Conservation (phyloP, 148 eudicot species). For the Chenopodium berlandieri region DNA sequence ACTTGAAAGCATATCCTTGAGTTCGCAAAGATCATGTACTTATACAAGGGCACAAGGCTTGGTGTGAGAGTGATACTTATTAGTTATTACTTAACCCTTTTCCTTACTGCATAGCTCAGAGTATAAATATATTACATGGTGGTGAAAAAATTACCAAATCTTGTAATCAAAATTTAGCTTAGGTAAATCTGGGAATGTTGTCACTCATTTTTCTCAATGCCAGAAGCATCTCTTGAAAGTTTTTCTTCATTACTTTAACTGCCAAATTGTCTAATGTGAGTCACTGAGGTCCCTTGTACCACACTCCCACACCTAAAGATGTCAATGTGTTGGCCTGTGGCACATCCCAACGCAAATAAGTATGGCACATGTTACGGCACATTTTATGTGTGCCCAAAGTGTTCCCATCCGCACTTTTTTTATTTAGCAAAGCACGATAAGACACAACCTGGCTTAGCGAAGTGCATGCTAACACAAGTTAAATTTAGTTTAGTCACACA, state of each 20-base stretch:
- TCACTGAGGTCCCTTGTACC: too few species aligned
- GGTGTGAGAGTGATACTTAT: background rate
- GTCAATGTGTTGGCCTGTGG: too few species aligned
- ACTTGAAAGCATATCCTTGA: constrained; percentile 39
- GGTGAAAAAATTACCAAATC: background rate
- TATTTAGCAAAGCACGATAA: too few species aligned
- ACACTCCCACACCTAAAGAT: too few species aligned
- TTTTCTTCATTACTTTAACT: background rate
- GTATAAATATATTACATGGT: background rate
- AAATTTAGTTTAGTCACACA: too few species aligned
- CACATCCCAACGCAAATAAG: too few species aligned
- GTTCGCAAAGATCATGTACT: background rate
- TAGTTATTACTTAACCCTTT: background rate
- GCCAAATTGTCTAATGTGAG: background rate
- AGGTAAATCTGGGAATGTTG: background rate
- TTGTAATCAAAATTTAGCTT: constrained; percentile 14
- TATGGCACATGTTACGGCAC: too few species aligned
- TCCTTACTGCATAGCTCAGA: constrained; percentile 6
- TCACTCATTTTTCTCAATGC: background rate
- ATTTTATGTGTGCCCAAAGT: too few species aligned
- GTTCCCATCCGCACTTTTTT: too few species aligned
- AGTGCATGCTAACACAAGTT: too few species aligned
- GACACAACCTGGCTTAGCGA: too few species aligned
- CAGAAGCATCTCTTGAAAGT: constrained; percentile 6
- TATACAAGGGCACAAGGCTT: background rate